Evolutionary conservation across 768 basidiomycete species (phyloP).

Genomic region (Tylopilus felleus): DNA sequence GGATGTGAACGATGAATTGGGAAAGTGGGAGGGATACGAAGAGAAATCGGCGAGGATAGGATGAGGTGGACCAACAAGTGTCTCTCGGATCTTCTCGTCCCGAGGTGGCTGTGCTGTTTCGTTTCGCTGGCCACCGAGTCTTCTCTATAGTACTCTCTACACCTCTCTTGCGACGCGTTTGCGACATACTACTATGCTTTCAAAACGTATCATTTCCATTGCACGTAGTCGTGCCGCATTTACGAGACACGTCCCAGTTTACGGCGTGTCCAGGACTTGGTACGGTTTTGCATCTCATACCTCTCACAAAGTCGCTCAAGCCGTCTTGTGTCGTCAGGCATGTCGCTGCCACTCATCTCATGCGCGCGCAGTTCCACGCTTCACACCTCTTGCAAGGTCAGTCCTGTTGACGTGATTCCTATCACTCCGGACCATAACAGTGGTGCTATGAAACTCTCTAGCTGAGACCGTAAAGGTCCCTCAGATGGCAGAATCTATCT

Average conservation of each 20-base stretch:
- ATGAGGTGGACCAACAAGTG: too few relatives aligned
- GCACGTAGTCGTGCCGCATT: conserved; percentile 58
- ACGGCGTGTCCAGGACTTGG: conserved; percentile 47
- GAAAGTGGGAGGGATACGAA: too few relatives aligned
- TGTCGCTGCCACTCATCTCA: conserved; percentile 43
- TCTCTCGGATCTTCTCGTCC: too few relatives aligned
- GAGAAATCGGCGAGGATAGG: too few relatives aligned
- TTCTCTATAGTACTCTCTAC: neutral
- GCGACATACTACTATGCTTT: conserved; percentile 49
- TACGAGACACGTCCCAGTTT: conserved; percentile 31
- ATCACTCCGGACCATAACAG: conserved; percentile 8
- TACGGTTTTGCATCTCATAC: conserved; percentile 25
- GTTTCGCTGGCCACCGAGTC: neutral
- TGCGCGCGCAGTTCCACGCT: conserved; percentile 64
- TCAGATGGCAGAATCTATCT: conserved; percentile 98
- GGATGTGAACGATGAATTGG: too few relatives aligned
- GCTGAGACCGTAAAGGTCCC: conserved; percentile 93
- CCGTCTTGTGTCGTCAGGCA: conserved; percentile 35
- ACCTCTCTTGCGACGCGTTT: neutral
- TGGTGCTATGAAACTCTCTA: conserved; percentile 27
- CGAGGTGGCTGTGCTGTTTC: too few relatives aligned
- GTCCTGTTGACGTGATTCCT: conserved; percentile 26
- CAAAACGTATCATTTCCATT: conserved; percentile 62
- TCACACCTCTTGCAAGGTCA: conserved; percentile 67
- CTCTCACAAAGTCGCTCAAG: conserved; percentile 2